Evolutionary conservation across 2,329 filamentous ascomycete genomes (phyloP), one percentile per base, ranked within the genome.

Genomic region (Penicillium sp.): DNA sequence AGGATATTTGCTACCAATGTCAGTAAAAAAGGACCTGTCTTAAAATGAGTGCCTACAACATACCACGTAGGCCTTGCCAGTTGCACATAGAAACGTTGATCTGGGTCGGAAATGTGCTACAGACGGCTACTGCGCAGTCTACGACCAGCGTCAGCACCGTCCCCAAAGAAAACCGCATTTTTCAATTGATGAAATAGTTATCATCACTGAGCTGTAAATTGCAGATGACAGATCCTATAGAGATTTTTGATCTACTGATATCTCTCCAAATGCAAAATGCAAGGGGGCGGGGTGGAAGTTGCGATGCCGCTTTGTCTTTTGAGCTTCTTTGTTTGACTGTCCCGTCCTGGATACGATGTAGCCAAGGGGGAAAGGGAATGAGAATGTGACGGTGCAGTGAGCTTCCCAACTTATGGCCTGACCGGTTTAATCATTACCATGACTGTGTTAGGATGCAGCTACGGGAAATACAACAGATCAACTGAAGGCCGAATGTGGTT

Each of bases 31-130:
- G n/a, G 12, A 12, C 10, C 35, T 12, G n/a, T 33, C 8, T 6
- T 14, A 14, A 22, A 14, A 5, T 3, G 16, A 53, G 5, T 33
- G 1, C 53, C 10, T 19, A 61, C 57, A 53, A 22, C 60, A 51
- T 8, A 61, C 57, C 56, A 22, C 60, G 53, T 6, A 62, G 50
- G 1, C 53, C 51, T 36, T 57, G 53, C 60, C 60, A 62, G 30
- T 46, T 62, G 43, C 60, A 62, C 44, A 62, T 59, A 9, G 56
- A 56, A 9, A 56, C 26, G 45, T 62, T 62, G 14, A 62, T n/a
- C 16, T 61, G 56, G 9, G 25, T 42, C 10, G 22, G 28, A 41
- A 22, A 48, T 25, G 49, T 28, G 12, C 40, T 49, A 33, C 59
- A 62, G 17, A 16, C 42, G 9, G 37, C 56, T n/a, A 19, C 5